Percentiles rank a stretch among this genome's conserved stretches.
phyloP scores from a whole-genome alignment of 805 yeast genomes.

The Ogataea saltuana region DNA sequence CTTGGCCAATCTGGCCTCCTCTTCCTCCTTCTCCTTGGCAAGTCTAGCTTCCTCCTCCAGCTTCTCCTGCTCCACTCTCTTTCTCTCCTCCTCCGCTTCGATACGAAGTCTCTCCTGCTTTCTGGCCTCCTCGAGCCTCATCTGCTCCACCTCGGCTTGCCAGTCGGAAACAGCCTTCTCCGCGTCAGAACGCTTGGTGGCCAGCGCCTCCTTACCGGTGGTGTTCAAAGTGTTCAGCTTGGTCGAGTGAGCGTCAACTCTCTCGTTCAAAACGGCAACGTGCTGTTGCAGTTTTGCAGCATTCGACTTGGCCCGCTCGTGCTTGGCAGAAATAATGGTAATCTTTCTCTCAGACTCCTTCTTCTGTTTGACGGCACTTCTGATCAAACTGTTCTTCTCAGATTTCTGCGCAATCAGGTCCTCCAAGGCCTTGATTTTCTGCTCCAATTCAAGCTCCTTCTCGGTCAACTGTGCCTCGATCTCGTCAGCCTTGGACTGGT shows the following conservation, averaged over 20 bases:
- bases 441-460: slow-evolving; percentile 40
- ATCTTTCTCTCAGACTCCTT: slow-evolving; percentile 44
- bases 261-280: slow-evolving; percentile 43
- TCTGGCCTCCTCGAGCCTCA: slow-evolving; percentile 45
- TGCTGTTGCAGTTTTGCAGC: slow-evolving; percentile 42
- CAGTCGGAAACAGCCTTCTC: slow-evolving; percentile 42
- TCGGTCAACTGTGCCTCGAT: slow-evolving; percentile 39
- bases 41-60: slow-evolving; percentile 35
- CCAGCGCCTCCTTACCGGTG: slow-evolving; percentile 40
- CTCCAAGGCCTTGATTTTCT: slow-evolving; percentile 35
- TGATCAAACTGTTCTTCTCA: slow-evolving; percentile 36
- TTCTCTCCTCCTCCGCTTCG: slow-evolving; percentile 41
- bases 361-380: slow-evolving; percentile 34
- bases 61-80: slow-evolving; percentile 43
- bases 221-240: slow-evolving; percentile 41
- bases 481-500: slow-evolving; percentile 40
- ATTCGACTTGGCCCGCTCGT: slow-evolving; percentile 40
- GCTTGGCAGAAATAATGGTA: slow-evolving; percentile 35
- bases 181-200: slow-evolving; percentile 42
- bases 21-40: slow-evolving; percentile 33
- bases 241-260: slow-evolving; percentile 46
- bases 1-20: slow-evolving; percentile 23
- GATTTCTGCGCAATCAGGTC: slow-evolving; percentile 44
- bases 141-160: slow-evolving; percentile 46
- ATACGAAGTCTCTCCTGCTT: slow-evolving; percentile 47